A percentile compares a stretch with the other conserved stretches of the same genome.
phyloP scores from a whole-genome alignment of 192 early-diverging fungal genomes.

The Geranomyces variabilis region DNA sequence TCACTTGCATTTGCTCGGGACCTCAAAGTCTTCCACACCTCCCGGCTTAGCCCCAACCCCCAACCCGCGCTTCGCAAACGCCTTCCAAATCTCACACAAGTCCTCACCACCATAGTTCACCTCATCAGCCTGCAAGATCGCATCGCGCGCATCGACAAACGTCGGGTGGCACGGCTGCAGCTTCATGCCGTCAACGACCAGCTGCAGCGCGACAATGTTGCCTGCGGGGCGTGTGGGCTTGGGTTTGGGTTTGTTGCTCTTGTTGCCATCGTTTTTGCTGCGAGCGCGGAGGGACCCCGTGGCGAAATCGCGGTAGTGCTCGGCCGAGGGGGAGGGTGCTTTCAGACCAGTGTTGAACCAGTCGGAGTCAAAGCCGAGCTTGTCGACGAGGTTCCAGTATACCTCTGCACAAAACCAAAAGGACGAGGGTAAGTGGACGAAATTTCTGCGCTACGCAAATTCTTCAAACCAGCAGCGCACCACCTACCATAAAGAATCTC shows the following conservation, averaged over 20 bases:
- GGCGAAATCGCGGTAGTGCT: constrained; percentile 39
- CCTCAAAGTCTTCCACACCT: constrained; percentile 42
- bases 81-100: constrained; percentile 54
- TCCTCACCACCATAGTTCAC: constrained; percentile 44
- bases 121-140: constrained; percentile 54
- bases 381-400: constrained; percentile 61
- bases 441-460: too few relatives aligned
- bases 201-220: constrained; percentile 51
- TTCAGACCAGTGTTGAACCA: constrained; percentile 45
- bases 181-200: constrained; percentile 60
- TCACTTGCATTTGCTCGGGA: constrained; percentile 48
- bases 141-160: constrained; percentile 58
- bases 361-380: constrained; percentile 54
- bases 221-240: constrained; percentile 33
- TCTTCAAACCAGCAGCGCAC: too few relatives aligned
- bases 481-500: constrained; percentile 76
- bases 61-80: constrained; percentile 86
- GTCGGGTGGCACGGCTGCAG: constrained; percentile 56
- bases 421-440: too few relatives aligned
- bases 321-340: background rate
- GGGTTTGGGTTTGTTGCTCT: constrained; percentile 5
- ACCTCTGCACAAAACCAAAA: constrained; percentile 44
- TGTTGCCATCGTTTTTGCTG: background rate
- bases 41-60: constrained; percentile 67
- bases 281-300: constrained; percentile 23